Percentiles rank a stretch among this genome's conserved stretches.
These are phyloP conservation scores for Cadophora malorum DNA, from an alignment of 2,329 filamentous ascomycete species.

Conservation along the genomic window DNA sequence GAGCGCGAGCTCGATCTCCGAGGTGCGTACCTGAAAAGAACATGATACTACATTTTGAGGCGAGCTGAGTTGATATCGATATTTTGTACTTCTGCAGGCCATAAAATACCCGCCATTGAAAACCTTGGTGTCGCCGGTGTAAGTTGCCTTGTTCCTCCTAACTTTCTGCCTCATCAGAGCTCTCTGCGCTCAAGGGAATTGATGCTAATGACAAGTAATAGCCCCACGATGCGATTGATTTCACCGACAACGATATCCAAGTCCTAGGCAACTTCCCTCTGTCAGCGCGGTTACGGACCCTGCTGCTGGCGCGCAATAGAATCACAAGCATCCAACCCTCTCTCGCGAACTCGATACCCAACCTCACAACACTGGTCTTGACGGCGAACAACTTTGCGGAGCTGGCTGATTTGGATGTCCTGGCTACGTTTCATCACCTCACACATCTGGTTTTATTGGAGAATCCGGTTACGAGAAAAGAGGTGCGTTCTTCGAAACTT, in stretches of 20 bases:
- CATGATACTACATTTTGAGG: conserved; percentile 88
- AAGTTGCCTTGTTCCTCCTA: conserved; percentile 49
- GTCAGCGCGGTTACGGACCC: conserved; percentile 83
- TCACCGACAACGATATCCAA: conserved; percentile 97
- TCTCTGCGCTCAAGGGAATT: background rate
- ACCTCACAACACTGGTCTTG: conserved; percentile 81
- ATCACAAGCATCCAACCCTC: conserved; percentile 80
- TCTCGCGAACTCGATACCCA: conserved; percentile 78
- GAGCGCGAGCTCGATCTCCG: conserved; percentile 98
- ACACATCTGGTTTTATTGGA: conserved; percentile 83
- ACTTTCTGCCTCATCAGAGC: background rate
- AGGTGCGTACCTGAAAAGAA: conserved; percentile 94
- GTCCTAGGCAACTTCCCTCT: conserved; percentile 91
- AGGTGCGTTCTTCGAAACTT: conserved; percentile 61
- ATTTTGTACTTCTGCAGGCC: conserved; percentile 70
- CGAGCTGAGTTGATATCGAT: conserved; percentile 84
- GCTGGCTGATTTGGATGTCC: conserved; percentile 85
- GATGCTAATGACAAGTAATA: conserved; percentile 47
- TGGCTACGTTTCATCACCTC: conserved; percentile 71
- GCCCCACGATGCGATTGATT: conserved; percentile 96
- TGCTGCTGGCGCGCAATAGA: conserved; percentile 90
- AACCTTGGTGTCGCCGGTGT: conserved; percentile 95
- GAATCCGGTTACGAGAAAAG: conserved; percentile 90
- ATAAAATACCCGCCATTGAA: conserved; percentile 97
- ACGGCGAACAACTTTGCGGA: conserved; percentile 83